Evolutionary conservation across 805 yeast genomes (phyloP).

Genomic region (Hanseniaspora pseudoguilliermondii): DNA sequence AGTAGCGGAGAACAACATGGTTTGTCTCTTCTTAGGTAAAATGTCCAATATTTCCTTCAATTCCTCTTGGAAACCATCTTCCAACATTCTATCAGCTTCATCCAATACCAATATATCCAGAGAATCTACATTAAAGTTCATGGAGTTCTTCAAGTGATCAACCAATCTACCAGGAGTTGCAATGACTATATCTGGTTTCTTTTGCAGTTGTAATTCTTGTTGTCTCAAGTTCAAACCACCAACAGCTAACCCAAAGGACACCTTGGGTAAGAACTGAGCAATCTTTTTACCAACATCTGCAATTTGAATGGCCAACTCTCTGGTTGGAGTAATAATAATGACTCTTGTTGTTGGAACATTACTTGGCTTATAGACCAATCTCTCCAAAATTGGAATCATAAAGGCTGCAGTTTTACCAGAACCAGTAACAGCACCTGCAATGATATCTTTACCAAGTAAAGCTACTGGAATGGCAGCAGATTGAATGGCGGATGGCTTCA

Average conservation of each 20-base stretch:
- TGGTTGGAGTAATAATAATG: slow-evolving; percentile 83
- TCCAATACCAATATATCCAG: slow-evolving; percentile 89
- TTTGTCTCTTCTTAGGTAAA: slow-evolving; percentile 85
- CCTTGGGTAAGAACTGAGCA: slow-evolving; percentile 58
- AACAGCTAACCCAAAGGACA: slow-evolving; percentile 88
- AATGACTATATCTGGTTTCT: slow-evolving; percentile 89
- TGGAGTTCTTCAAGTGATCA: slow-evolving; percentile 91
- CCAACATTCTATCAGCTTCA: slow-evolving; percentile 98
- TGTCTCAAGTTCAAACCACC: slow-evolving; percentile 94
- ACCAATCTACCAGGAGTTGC: slow-evolving; percentile 99
- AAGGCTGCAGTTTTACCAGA: slow-evolving; percentile 99
- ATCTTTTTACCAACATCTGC: slow-evolving; percentile 82
- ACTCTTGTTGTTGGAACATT: slow-evolving; percentile 82
- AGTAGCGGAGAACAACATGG: slow-evolving; percentile 89
- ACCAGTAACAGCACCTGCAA: slow-evolving; percentile 99
- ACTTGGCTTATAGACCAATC: slow-evolving; percentile 78
- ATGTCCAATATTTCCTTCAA: slow-evolving; percentile 77
- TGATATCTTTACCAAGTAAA: slow-evolving; percentile 83
- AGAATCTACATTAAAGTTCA: slow-evolving; percentile 77
- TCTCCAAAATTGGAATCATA: slow-evolving; percentile 88
- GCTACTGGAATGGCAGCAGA: slow-evolving; percentile 89
- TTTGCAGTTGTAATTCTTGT: slow-evolving; percentile 86
- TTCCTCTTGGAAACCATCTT: slow-evolving; percentile 96
- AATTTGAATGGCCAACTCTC: slow-evolving; percentile 95
- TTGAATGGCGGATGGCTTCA: slow-evolving; percentile 90